phyloP scores from a whole-genome alignment of 805 yeast genomes.

The Wickerhamomyces xylosicus region DNA sequence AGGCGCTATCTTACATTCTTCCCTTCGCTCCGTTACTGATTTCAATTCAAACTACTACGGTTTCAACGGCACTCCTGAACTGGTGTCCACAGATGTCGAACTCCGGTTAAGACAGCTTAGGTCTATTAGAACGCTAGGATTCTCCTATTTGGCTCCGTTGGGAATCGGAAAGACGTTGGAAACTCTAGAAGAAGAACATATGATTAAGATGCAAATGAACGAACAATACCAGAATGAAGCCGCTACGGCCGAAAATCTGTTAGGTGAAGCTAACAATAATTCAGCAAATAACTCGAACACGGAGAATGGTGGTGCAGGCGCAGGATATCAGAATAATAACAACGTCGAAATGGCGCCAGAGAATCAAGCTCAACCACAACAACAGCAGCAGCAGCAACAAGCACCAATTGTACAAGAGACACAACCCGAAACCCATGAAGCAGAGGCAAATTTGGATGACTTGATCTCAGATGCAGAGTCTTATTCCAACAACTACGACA shows the following conservation, averaged over 20 bases:
- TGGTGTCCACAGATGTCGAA: slow-evolving; percentile 5
- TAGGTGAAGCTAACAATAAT: slow-evolving; percentile 19
- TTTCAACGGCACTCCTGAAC: slow-evolving; percentile 2
- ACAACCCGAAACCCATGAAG: slow-evolving; percentile 6
- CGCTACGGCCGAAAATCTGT: slow-evolving; percentile 20
- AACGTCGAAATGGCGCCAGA: slow-evolving; percentile 2
- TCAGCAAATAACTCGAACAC: background rate
- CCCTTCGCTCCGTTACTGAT: background rate
- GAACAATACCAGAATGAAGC: slow-evolving; percentile 16
- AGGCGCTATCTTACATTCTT: slow-evolving; percentile 18
- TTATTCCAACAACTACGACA: slow-evolving; percentile 26
- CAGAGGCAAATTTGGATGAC: slow-evolving; percentile 29
- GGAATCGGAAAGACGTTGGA: slow-evolving; percentile 49
- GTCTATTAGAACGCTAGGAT: slow-evolving; percentile 35
- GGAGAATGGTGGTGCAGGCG: background rate
- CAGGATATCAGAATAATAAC: background rate
- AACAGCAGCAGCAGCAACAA: slow-evolving; percentile 3
- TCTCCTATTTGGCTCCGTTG: slow-evolving; percentile 40
- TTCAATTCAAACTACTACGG: background rate
- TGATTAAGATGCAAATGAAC: slow-evolving; percentile 18
- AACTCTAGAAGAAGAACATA: slow-evolving; percentile 22
- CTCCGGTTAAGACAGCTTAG: slow-evolving; percentile 14
- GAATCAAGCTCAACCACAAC: slow-evolving; percentile 1
- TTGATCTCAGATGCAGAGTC: slow-evolving; percentile 32
- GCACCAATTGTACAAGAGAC: background rate